Evolutionary conservation across 2,329 filamentous ascomycete genomes (phyloP).

Genomic region (Aspergillus thermomutatus): DNA sequence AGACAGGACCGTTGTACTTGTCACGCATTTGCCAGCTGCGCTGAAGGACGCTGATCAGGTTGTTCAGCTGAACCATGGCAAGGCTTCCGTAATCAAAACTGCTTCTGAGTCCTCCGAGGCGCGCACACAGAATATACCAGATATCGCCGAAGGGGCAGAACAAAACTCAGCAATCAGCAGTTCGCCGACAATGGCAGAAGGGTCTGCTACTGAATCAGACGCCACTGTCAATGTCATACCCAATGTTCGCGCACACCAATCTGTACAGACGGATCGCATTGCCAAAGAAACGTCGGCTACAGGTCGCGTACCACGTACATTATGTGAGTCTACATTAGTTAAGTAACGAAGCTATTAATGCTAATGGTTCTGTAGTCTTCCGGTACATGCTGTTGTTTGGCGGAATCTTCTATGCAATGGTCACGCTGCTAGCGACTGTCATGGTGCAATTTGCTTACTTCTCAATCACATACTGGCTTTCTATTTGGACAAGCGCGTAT

Average conservation of each 20-base stretch:
- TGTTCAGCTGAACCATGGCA: conserved; percentile 18
- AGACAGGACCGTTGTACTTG: conserved; percentile 55
- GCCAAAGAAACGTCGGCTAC: conserved; percentile 21
- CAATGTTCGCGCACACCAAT: conserved; percentile 6
- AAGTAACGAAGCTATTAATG: too few relatives aligned
- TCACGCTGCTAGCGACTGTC: conserved; percentile 18
- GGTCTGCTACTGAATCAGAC: conserved; percentile 6
- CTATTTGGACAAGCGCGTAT: conserved; percentile 26
- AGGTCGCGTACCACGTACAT: conserved; percentile 22
- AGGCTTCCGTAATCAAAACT: conserved; percentile 11
- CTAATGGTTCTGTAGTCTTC: conserved; percentile 13
- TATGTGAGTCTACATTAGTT: conserved; percentile 13
- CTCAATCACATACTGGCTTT: conserved; percentile 28
- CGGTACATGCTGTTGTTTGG: conserved; percentile 26
- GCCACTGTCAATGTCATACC: neutral
- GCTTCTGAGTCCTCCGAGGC: neutral
- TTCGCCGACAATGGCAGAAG: neutral
- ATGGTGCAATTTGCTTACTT: conserved; percentile 25
- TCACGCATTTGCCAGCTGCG: conserved; percentile 46
- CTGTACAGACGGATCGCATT: conserved; percentile 7
- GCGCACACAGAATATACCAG: neutral
- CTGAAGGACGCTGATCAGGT: conserved; percentile 21
- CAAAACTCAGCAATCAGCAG: conserved; percentile 1
- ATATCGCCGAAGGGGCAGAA: conserved; percentile 5
- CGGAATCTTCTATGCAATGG: conserved; percentile 18